Base-by-base conservation (phyloP, 2,329 filamentous ascomycete species). In the Colletotrichum incanum region DNA sequence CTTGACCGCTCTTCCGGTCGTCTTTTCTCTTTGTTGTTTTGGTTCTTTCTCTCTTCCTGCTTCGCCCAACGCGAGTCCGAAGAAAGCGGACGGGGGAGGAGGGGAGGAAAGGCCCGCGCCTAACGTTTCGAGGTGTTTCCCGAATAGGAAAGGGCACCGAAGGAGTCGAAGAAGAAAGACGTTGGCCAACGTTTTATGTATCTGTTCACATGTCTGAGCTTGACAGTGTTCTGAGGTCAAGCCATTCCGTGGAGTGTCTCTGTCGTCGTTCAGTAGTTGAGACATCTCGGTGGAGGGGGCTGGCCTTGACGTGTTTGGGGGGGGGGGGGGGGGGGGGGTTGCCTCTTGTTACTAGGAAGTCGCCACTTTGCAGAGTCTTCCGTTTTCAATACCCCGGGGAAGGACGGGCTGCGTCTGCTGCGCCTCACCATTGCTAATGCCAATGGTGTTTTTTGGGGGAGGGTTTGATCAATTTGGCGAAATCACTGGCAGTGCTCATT, bases 101-200 rank as follows among this genome's bases (percentile, higher is more conserved):
- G 28, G 20, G 9, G 1, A 20, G 9, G 26, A 28, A 5, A 31
- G 23, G 14, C 41, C 23, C 39, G 20, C n/a, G 11, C 8, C 23
- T 18, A 16, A 63, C 7, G 47, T 63, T 41, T 41, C 18, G 34
- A 23, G 20, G 34, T 39, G 60, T 18, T 50, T 16, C 60, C 47
- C 5, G 34, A 63, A 50, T 18, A 39, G 47, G 60, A 52, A 63
- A 52, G 34, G 28, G 3, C 28, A 20, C 34, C 60, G 34, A 52
- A 52, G n/a, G 34, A 52, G 55, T n/a, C 3, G 47, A 63, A 52
- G 34, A 63, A 52, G 47, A 63, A 63, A 63, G 60, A 63, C 60
- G 60, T 63, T 14, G 18, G 26, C 49, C 26, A 52, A 11, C 37
- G 41, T 23, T 47, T 60, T 45, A 1, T 60, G 7, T 58, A 14